phyloP scores from a whole-genome alignment of 768 basidiomycete species.

The Agrocybe chaxingu region DNA sequence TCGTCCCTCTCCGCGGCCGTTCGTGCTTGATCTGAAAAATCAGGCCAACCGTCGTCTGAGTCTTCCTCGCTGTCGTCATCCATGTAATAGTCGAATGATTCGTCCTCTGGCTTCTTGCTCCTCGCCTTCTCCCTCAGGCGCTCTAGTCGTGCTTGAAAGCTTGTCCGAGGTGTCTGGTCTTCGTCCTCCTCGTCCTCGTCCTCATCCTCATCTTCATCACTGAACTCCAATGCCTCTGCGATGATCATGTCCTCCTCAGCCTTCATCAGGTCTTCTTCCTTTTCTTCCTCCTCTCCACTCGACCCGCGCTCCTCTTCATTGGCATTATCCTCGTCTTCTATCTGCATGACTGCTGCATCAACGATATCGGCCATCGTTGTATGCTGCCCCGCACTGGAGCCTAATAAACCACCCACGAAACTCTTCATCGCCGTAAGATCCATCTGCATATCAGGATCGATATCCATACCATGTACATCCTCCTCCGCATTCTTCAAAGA shows the following conservation, averaged over 20 bases:
- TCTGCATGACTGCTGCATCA: slow-evolving; percentile 45
- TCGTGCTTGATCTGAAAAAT: slow-evolving; percentile 21
- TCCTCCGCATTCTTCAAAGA: slow-evolving; percentile 12
- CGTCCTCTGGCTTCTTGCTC: slow-evolving; percentile 21
- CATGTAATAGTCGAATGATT: slow-evolving; percentile 14
- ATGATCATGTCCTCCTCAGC: slow-evolving; percentile 45
- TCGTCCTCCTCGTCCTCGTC: slow-evolving; percentile 32
- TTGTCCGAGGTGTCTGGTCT: slow-evolving; percentile 35
- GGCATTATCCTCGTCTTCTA: slow-evolving; percentile 44
- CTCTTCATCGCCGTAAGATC: slow-evolving; percentile 47
- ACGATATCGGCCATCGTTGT: slow-evolving; percentile 68
- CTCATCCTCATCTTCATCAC: slow-evolving; percentile 31
- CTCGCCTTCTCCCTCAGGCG: slow-evolving; percentile 29
- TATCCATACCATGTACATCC: slow-evolving; percentile 57
- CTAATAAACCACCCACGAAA: slow-evolving; percentile 51
- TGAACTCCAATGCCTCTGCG: slow-evolving; percentile 25
- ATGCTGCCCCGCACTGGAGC: slow-evolving; percentile 37
- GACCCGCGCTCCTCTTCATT: slow-evolving; percentile 28
- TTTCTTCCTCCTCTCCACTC: slow-evolving; percentile 29
- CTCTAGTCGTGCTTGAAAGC: slow-evolving; percentile 45
- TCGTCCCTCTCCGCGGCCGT: slow-evolving; percentile 54
- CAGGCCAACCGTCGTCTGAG: slow-evolving; percentile 24
- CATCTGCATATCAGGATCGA: slow-evolving; percentile 51
- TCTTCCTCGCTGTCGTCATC: slow-evolving; percentile 29
- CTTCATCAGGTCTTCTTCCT: slow-evolving; percentile 36